Conservation (phyloP, 2,329 filamentous ascomycete species). For the Apiospora saccharicola region DNA sequence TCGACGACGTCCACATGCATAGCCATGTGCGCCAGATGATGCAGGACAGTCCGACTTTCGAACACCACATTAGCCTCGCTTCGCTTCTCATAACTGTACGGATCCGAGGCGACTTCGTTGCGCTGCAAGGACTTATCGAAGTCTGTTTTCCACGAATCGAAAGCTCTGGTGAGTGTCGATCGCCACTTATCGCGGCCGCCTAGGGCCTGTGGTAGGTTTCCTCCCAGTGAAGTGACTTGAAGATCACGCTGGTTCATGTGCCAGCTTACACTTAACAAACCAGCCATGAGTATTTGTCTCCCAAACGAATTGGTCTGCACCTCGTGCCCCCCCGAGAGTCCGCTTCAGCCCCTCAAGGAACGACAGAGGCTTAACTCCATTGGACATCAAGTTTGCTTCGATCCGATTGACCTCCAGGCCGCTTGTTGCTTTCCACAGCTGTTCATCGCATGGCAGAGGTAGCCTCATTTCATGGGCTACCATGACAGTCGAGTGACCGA, state of each 20-base stretch:
- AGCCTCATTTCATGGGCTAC: slow-evolving; percentile 94
- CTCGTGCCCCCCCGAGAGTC: slow-evolving; percentile 81
- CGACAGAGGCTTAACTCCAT: slow-evolving; percentile 82
- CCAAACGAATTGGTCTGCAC: slow-evolving; percentile 95
- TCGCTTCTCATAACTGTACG: slow-evolving; percentile 67
- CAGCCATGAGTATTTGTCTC: slow-evolving; percentile 91
- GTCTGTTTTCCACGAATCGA: slow-evolving; percentile 92
- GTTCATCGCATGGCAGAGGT: slow-evolving; percentile 90
- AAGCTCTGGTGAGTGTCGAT: slow-evolving; percentile 82
- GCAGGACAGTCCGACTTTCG: slow-evolving; percentile 86
- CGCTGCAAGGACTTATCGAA: slow-evolving; percentile 84
- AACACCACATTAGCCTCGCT: slow-evolving; percentile 73
- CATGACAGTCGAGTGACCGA: slow-evolving; percentile 96
- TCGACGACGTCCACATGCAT: slow-evolving; percentile 99
- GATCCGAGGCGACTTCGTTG: slow-evolving; percentile 58
- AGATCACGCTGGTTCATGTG: slow-evolving; percentile 97
- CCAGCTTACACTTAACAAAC: slow-evolving; percentile 91
- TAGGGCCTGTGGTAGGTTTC: slow-evolving; percentile 75
- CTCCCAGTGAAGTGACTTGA: slow-evolving; percentile 84
- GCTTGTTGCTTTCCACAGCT: slow-evolving; percentile 89
- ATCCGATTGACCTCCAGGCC: slow-evolving; percentile 85
- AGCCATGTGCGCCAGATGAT: slow-evolving; percentile 95
- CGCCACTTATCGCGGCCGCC: slow-evolving; percentile 94
- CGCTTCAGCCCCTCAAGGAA: slow-evolving; percentile 92
- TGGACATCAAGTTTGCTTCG: slow-evolving; percentile 80